phyloP scores from a whole-genome alignment of 441 rosid genomes.

The Brassica balearica region DNA sequence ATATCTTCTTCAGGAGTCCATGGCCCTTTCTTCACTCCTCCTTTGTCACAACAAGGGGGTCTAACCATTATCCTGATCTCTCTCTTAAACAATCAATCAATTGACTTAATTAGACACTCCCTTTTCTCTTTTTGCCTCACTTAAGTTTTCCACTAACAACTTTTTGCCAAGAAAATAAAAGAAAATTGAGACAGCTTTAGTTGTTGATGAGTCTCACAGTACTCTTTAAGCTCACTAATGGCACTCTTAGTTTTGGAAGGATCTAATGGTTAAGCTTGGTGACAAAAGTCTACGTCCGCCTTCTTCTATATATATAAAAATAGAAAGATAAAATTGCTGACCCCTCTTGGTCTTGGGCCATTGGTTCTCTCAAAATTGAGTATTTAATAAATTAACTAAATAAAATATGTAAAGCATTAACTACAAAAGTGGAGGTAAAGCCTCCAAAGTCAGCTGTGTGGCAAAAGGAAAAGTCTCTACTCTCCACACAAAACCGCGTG shows the following conservation, averaged over 20 bases:
- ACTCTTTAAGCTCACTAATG: conserved; percentile 31
- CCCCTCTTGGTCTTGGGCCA: conserved; percentile 46
- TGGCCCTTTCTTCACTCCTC: conserved; percentile 89
- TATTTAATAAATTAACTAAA: conserved; percentile 31
- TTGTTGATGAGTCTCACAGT: conserved; percentile 21
- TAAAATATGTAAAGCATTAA: conserved; percentile 60
- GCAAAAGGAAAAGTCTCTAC: conserved; percentile 47
- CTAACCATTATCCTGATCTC: conserved; percentile 66
- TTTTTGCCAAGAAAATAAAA: conserved; percentile 25
- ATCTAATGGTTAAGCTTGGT: conserved; percentile 46
- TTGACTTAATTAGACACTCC: conserved; percentile 1
- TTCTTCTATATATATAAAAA: conserved; percentile 43
- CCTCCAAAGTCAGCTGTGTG: conserved; percentile 66
- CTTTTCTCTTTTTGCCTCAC: conserved; percentile 8
- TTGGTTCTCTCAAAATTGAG: conserved; percentile 39
- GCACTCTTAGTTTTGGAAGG: conserved; percentile 34
- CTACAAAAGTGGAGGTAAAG: conserved; percentile 45
- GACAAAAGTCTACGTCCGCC: conserved; percentile 42
- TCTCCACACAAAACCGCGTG: conserved; percentile 84
- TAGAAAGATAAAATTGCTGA: conserved; percentile 51
- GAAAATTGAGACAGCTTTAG: conserved; percentile 7
- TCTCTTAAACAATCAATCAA: conserved; percentile 3
- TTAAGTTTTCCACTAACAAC: conserved; percentile 15
- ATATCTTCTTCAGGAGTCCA: conserved; percentile 99
- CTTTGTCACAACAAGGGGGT: conserved; percentile 91